These are phyloP conservation scores for Neurospora discreta DNA, from an alignment of 495 filamentous ascomycete genomes.

Conservation along the genomic window DNA sequence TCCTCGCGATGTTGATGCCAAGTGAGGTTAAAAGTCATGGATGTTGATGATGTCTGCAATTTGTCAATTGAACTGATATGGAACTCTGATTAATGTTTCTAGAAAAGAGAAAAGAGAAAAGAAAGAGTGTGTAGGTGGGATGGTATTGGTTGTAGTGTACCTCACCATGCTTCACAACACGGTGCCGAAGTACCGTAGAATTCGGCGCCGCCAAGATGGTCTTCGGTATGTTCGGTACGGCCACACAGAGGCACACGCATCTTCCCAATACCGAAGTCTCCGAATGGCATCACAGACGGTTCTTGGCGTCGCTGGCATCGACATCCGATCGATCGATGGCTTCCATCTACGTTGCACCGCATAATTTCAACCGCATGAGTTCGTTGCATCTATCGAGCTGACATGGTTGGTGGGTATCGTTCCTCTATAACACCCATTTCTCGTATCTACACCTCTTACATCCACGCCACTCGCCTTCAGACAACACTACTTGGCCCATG, in stretches of 20 bases:
- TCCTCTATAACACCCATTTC: neutral
- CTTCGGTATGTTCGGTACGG: neutral
- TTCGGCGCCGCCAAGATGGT: neutral
- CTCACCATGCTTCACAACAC: neutral
- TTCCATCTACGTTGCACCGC: neutral
- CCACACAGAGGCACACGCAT: neutral
- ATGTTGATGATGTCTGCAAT: too few species aligned
- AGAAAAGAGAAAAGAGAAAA: too few species aligned
- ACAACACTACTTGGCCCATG: conserved; percentile 14
- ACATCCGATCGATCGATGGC: neutral
- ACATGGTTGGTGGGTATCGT: neutral
- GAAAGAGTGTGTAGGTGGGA: too few species aligned
- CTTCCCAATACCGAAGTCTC: neutral
- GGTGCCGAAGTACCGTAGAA: neutral
- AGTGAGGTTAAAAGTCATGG: too few species aligned
- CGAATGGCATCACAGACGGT: neutral
- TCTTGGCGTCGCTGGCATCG: neutral
- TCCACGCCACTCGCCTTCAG: neutral
- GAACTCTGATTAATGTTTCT: too few species aligned
- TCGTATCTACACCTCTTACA: neutral
- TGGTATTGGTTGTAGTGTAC: too few species aligned
- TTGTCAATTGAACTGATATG: too few species aligned
- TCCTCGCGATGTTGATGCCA: too few species aligned
- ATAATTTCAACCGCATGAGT: neutral
- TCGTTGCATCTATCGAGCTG: neutral